Evolutionary conservation across 2,329 filamentous ascomycete genomes (phyloP).

Genomic region (Neonectria neomacrospora): DNA sequence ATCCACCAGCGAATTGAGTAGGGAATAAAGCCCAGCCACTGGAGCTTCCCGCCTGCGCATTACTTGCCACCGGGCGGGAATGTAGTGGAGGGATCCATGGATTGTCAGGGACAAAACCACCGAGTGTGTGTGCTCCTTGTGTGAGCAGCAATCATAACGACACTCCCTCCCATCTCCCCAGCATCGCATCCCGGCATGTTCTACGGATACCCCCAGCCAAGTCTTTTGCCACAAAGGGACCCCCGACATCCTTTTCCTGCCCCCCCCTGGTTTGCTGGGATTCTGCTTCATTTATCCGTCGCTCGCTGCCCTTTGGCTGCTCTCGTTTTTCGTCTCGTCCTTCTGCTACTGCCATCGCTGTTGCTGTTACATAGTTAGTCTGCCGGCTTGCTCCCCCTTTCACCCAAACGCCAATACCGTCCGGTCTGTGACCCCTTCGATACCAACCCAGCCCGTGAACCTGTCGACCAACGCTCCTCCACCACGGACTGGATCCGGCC

Average conservation of each 20-base stretch:
- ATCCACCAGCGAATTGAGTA: neutral
- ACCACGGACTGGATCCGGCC: conserved; percentile 42
- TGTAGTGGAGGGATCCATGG: neutral
- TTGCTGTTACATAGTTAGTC: neutral
- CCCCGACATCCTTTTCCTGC: conserved; percentile 38
- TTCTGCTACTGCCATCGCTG: neutral
- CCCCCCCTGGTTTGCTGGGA: conserved; percentile 35
- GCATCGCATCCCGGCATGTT: conserved; percentile 24
- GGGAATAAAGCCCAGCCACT: conserved; percentile 20
- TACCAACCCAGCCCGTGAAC: conserved; percentile 28
- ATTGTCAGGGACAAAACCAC: no score
- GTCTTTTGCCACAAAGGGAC: conserved; percentile 40
- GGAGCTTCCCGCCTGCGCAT: conserved; percentile 2
- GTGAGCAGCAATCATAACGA: conserved; percentile 5
- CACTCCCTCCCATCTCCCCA: conserved; percentile 19
- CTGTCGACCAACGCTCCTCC: neutral
- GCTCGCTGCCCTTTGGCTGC: conserved; percentile 29
- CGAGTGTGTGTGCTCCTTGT: no score
- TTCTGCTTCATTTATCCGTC: conserved; percentile 43
- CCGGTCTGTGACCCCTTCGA: conserved; percentile 15
- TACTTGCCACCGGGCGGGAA: neutral
- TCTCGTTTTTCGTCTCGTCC: neutral
- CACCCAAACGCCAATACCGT: neutral
- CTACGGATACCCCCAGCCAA: conserved; percentile 30
- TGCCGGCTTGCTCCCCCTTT: neutral